Base-by-base conservation (phyloP, 306 rosid genomes). In the Pterocarpus macrocarpus region DNA sequence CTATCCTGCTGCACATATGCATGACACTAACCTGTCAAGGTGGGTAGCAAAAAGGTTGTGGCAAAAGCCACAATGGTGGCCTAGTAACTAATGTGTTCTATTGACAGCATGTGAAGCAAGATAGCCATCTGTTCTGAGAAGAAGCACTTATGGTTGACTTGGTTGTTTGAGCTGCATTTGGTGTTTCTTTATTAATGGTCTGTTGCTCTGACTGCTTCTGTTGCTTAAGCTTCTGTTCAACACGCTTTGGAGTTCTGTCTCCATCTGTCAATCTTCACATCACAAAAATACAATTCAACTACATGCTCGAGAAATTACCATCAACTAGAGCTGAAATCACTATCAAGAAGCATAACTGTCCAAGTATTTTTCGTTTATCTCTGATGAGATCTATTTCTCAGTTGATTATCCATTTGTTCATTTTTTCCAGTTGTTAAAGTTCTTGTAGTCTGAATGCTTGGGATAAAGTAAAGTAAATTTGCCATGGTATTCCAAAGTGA, bases 71-170 rank as follows among this genome's bases (percentile, higher is more conserved):
- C 15, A 22, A 74, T 35, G 4, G n/a, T 47, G 47, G 9, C 64
- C 50, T 39, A 75, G 1, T 22, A 64, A 50, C 57, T 16, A 17
- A 1, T 14, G 79, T 4, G 59, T 80, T 81, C 82, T 79, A 85
- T 36, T 62, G 47, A 74, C 93, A 86, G 69, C 93, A 89, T 61
- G 86, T 9, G 61, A 90, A 89, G 88, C 93, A 92, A 85, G 89
- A 69, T 8, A 86, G 68, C 90, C 95, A 89, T 62, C 15, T 87
- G 50, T 58, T 80, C 28, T 45, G 83, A 5, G 71, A 34, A 5
- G 71, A 34, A 8, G 61, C 12, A 15, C 36, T 45, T 33, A 70
- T 28, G 36, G 50, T 22, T 30, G 80, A 32, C 64, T 82, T 81
- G 2, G 87, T 47, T 12, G 62, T 15, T 76, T 72, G 84, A 70